A percentile compares a stretch with the other conserved stretches of the same genome.
phyloP scores from a whole-genome alignment of 1,284 basidiomycete genomes.

The Melampsora americana region DNA sequence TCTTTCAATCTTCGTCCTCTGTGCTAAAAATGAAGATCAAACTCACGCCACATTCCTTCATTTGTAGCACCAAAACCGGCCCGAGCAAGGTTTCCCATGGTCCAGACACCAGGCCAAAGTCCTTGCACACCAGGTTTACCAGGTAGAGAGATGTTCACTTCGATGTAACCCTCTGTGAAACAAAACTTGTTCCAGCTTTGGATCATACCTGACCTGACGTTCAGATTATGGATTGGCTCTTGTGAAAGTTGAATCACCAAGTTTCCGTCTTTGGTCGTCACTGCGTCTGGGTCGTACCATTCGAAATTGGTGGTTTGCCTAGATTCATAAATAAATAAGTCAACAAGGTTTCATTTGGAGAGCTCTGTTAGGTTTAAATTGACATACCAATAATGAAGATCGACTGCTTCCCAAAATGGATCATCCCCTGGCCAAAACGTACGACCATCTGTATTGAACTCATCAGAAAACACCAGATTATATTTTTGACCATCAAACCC shows the following conservation, averaged over 20 bases:
- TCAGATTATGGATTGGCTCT: conserved; percentile 65
- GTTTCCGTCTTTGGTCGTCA: conserved; percentile 62
- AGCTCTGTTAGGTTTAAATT: not conserved
- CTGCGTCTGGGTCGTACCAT: conserved; percentile 53
- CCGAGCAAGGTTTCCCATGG: conserved; percentile 83
- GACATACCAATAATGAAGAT: conserved; percentile 62
- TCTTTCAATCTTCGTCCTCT: conserved; percentile 71
- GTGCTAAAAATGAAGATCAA: conserved; percentile 51
- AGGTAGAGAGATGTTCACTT: conserved; percentile 73
- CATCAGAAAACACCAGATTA: conserved; percentile 80
- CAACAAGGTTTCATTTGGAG: conserved; percentile 60
- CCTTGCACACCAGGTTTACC: conserved; percentile 63
- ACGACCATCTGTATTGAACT: conserved; percentile 74
- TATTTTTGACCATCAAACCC: conserved; percentile 60
- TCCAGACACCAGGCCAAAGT: conserved; percentile 63
- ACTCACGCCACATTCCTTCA: conserved; percentile 73
- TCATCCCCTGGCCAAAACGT: conserved; percentile 62
- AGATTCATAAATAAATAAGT: not conserved
- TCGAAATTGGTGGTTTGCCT: conserved; percentile 48
- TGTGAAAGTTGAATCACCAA: conserved; percentile 67
- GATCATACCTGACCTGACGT: conserved; percentile 69
- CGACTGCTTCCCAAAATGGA: conserved; percentile 61
- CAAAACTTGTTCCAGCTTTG: conserved; percentile 82
- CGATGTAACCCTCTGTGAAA: conserved; percentile 87
- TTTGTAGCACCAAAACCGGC: conserved; percentile 76